A percentile compares a stretch with the other conserved stretches of the same genome.
Evolutionary conservation across 2,329 filamentous ascomycete genomes (phyloP).

Genomic region (Metarhizium humberi): DNA sequence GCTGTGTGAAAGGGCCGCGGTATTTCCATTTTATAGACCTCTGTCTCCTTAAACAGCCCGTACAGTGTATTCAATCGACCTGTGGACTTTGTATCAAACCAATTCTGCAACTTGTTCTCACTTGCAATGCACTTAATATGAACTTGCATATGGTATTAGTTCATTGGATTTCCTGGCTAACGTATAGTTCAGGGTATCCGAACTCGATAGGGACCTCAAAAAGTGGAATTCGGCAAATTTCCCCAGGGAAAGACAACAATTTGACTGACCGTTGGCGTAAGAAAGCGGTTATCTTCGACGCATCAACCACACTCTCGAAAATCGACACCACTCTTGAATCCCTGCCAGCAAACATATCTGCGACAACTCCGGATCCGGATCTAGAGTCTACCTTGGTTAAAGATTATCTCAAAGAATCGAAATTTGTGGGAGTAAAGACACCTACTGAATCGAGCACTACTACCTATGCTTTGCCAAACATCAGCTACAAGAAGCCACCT

Average conservation of each 20-base stretch:
- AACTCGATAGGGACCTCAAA: background rate
- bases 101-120: background rate
- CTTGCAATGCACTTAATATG: slow-evolving; percentile 4
- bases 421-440: background rate
- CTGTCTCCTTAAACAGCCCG: background rate
- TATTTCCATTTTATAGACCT: background rate
- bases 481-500: background rate
- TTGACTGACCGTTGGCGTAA: background rate
- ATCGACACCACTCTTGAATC: background rate
- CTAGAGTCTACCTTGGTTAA: background rate
- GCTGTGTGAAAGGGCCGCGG: background rate
- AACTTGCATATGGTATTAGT: background rate
- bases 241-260: background rate
- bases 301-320: background rate
- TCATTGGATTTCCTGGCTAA: slow-evolving; percentile 10
- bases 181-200: slow-evolving; percentile 4
- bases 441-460: background rate
- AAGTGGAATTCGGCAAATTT: background rate
- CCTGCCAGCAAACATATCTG: background rate
- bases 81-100: background rate
- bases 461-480: background rate
- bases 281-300: background rate
- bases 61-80: background rate
- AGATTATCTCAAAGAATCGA: background rate
- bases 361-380: background rate